Conservation (phyloP, 352 stramenopile species). For the Globisporangium radiosum region DNA sequence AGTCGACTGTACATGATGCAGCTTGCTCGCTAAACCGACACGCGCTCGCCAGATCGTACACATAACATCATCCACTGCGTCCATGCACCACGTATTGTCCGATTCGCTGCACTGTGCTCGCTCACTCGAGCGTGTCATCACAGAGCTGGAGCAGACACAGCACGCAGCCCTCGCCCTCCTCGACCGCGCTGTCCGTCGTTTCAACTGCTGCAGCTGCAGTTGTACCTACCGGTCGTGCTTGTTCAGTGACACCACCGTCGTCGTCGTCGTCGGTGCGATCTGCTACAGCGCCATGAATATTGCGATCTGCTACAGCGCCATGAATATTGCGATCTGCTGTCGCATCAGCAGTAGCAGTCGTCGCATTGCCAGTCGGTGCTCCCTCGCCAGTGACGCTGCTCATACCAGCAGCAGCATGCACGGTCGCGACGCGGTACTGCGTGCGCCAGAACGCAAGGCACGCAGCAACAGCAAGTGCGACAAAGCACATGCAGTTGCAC, state of each 20-base stretch:
- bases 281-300: neutral
- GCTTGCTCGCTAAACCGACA: too few species aligned
- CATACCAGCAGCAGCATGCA: neutral
- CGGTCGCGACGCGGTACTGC: slow-evolving; percentile 26
- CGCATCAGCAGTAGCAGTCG: too few species aligned
- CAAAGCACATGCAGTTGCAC: slow-evolving; percentile 27
- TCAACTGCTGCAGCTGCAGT: neutral
- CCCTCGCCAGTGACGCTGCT: too few species aligned
- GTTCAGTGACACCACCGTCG: neutral
- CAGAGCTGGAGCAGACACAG: slow-evolving; percentile 30
- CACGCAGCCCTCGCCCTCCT: slow-evolving; percentile 11
- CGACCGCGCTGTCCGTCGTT: too few species aligned
- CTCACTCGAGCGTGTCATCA: neutral
- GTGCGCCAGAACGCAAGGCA: slow-evolving; percentile 38
- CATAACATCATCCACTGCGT: too few species aligned
- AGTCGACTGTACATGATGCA: too few species aligned
- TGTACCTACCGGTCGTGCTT: neutral
- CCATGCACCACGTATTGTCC: too few species aligned
- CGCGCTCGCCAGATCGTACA: too few species aligned
- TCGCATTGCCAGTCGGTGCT: too few species aligned
- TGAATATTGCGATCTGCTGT: too few species aligned
- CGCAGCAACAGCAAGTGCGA: slow-evolving; percentile 12
- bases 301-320: neutral
- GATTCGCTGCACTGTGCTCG: too few species aligned
- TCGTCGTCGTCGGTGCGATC: neutral